Conservation (phyloP, 2,329 filamentous ascomycete genomes). For the Domatiomyces catenatus region DNA sequence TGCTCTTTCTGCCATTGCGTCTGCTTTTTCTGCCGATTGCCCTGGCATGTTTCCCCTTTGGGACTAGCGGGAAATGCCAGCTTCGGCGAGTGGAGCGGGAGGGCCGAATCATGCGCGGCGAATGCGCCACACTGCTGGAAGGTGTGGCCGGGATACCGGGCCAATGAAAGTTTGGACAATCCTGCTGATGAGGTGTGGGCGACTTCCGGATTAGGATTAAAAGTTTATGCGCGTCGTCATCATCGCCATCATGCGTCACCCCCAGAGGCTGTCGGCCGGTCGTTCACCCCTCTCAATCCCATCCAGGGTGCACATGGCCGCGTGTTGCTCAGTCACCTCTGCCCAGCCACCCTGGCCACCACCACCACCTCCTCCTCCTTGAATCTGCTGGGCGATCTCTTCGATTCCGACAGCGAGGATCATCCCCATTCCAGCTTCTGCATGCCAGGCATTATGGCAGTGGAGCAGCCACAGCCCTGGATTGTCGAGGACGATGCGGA, state of each 20-base stretch:
- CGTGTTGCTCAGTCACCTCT: neutral
- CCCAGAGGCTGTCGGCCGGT: neutral
- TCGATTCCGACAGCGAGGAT: neutral
- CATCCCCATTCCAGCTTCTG: conserved; percentile 16
- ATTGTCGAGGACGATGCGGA: conserved; percentile 24
- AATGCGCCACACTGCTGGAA: neutral
- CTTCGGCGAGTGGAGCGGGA: no score
- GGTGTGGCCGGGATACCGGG: neutral
- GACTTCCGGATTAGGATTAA: neutral
- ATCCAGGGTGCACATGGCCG: neutral
- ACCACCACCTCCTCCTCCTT: neutral
- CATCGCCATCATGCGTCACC: neutral
- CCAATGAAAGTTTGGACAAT: neutral
- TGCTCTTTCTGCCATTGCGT: no score
- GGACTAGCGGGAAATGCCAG: neutral
- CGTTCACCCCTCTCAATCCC: neutral
- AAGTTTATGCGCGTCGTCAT: neutral
- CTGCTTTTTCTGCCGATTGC: no score
- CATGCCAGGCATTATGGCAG: conserved; percentile 26
- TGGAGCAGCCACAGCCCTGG: conserved; percentile 25
- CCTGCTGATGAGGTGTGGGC: neutral
- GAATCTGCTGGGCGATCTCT: neutral
- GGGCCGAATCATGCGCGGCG: neutral
- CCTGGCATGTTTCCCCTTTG: no score
- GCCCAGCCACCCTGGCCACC: no score